Evolutionary conservation across 2,329 filamentous ascomycete species (phyloP).

Genomic region (Drechslera avenae): DNA sequence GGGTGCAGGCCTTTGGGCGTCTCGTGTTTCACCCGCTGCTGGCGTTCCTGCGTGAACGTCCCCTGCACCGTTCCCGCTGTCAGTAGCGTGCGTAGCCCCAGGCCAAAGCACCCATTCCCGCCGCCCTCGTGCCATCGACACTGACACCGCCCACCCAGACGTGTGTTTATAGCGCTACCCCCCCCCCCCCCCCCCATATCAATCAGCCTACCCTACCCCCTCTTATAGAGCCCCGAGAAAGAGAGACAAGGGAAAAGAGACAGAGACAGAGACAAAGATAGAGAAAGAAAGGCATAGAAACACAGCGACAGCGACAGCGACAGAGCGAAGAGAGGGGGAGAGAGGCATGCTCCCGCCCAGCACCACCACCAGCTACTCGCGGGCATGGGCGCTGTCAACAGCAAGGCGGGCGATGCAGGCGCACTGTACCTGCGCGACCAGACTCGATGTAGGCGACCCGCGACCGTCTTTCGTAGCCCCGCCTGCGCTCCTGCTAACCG

Average conservation of each 20-base stretch:
- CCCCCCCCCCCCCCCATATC: slow-evolving; percentile 38
- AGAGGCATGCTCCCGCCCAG: slow-evolving; percentile 36
- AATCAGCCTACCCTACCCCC: slow-evolving; percentile 30
- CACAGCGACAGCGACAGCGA: too few species aligned
- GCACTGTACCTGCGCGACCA: slow-evolving; percentile 88
- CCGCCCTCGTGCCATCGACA: slow-evolving; percentile 26
- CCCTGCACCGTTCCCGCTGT: slow-evolving; percentile 4
- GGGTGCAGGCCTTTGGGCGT: slow-evolving; percentile 8
- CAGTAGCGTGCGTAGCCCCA: slow-evolving; percentile 7
- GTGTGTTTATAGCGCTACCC: slow-evolving; percentile 28
- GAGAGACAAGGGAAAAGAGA: neutral
- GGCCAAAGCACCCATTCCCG: slow-evolving; percentile 9
- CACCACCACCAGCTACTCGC: slow-evolving; percentile 30
- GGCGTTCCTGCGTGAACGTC: slow-evolving; percentile 26
- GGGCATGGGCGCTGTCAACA: slow-evolving; percentile 88
- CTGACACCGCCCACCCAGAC: slow-evolving; percentile 23
- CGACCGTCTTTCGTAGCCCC: neutral
- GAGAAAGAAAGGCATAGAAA: too few species aligned
- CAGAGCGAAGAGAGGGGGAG: neutral
- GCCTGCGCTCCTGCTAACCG: slow-evolving; percentile 24
- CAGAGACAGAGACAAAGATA: too few species aligned
- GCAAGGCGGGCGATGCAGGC: slow-evolving; percentile 78
- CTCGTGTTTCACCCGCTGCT: slow-evolving; percentile 16
- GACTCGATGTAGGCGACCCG: slow-evolving; percentile 73
- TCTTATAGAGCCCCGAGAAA: slow-evolving; percentile 18